A percentile compares a stretch with the other conserved stretches of the same genome.
phyloP scores from a whole-genome alignment of 108 stramenopile genomes.

The Skeletonema costatum region DNA sequence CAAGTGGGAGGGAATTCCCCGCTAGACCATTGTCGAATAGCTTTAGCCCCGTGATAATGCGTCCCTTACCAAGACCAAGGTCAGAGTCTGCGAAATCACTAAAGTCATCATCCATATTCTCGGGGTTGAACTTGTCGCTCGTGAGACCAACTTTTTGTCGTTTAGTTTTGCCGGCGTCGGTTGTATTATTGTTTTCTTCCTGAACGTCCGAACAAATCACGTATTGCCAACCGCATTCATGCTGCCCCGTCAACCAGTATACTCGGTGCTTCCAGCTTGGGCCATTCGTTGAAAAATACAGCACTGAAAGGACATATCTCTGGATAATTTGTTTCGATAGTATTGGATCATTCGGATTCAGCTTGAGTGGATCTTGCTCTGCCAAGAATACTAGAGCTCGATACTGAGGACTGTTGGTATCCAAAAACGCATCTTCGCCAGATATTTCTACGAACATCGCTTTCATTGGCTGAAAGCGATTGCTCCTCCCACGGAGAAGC shows the following conservation, averaged over 20 bases:
- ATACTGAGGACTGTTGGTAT: slow-evolving; percentile 31
- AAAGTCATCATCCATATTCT: slow-evolving; percentile 10
- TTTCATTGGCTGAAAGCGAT: slow-evolving; percentile 11
- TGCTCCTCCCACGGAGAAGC: background rate
- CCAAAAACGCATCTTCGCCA: background rate
- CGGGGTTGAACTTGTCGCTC: background rate
- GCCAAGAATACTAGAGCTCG: slow-evolving; percentile 26
- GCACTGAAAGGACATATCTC: slow-evolving; percentile 62
- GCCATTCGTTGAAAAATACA: slow-evolving; percentile 58
- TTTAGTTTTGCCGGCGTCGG: background rate
- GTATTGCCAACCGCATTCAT: slow-evolving; percentile 72
- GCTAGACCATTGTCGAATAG: slow-evolving; percentile 9
- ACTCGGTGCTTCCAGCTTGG: slow-evolving; percentile 41
- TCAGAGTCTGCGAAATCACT: slow-evolving; percentile 14
- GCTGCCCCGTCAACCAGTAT: slow-evolving; percentile 56
- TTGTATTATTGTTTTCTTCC: background rate
- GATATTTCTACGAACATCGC: slow-evolving; percentile 1
- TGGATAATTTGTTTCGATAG: slow-evolving; percentile 25
- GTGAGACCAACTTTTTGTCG: background rate
- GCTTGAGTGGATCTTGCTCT: slow-evolving; percentile 20
- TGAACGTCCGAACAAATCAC: slow-evolving; percentile 48
- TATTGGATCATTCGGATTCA: slow-evolving; percentile 40
- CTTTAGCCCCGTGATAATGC: slow-evolving; percentile 12
- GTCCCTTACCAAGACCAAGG: slow-evolving; percentile 12
- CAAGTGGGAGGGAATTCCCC: slow-evolving; percentile 3